Percentiles rank a stretch among this genome's conserved stretches.
These are phyloP conservation scores for Lotmaria passim DNA, from an alignment of 208 protist genomes.

Conservation along the genomic window DNA sequence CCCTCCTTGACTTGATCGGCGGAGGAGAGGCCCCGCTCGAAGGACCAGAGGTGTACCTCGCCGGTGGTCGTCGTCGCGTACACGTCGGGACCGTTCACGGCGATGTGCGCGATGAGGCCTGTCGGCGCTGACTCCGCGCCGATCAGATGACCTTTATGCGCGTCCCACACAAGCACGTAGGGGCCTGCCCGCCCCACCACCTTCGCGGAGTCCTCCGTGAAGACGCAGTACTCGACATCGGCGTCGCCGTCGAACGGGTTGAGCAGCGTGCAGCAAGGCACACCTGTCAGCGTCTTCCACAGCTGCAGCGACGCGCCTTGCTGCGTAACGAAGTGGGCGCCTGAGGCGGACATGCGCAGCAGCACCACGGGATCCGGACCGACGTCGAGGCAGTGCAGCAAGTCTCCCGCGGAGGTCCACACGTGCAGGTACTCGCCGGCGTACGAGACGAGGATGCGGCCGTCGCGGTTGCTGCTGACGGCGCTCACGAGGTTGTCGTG, in stretches of 20 bases:
- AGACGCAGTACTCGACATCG: conserved; percentile 45
- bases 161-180: conserved; percentile 66
- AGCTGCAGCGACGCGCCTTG: conserved; percentile 58
- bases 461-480: conserved; percentile 63
- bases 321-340: conserved; percentile 56
- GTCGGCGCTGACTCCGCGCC: conserved; percentile 54
- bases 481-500: conserved; percentile 63
- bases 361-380: conserved; percentile 61
- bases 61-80: conserved; percentile 61
- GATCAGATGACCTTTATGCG: conserved; percentile 41
- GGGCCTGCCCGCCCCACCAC: conserved; percentile 58
- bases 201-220: conserved; percentile 65
- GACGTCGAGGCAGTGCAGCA: conserved; percentile 68
- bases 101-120: conserved; percentile 61
- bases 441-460: conserved; percentile 65
- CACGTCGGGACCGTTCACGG: conserved; percentile 50
- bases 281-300: conserved; percentile 69
- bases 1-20: conserved; percentile 56
- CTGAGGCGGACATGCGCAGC: conserved; percentile 63
- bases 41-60: conserved; percentile 60
- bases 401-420: conserved; percentile 66
- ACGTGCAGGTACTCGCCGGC: conserved; percentile 66
- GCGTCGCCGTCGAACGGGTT: conserved; percentile 39
- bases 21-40: conserved; percentile 55
- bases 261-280: conserved; percentile 35